Evolutionary conservation across 345 rosid genomes (phyloP).

Genomic region (Salix suchowensis): DNA sequence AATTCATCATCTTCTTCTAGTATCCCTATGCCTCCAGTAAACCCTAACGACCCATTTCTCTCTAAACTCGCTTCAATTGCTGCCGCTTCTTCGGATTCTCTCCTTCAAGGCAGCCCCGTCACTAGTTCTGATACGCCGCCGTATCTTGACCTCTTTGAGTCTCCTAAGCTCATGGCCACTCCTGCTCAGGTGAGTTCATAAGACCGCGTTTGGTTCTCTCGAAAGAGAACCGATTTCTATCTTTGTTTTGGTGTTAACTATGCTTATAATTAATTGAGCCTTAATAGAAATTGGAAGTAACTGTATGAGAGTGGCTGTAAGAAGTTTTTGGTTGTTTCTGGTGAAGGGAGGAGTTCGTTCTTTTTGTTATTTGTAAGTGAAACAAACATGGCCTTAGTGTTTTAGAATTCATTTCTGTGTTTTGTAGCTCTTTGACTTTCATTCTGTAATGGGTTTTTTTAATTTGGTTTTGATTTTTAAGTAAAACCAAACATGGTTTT

Average conservation of each 20-base stretch:
- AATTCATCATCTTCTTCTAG: conserved; percentile 31
- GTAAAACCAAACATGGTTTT: not conserved
- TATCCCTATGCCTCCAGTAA: conserved; percentile 60
- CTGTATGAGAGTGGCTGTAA: no score
- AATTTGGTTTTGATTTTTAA: no score
- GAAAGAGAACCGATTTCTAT: not conserved
- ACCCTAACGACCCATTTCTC: conserved; percentile 79
- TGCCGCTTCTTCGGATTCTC: conserved; percentile 49
- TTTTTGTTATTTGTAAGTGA: no score
- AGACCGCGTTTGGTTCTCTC: no score
- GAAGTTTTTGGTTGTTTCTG: no score
- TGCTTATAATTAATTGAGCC: no score
- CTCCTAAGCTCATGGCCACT: conserved; percentile 75
- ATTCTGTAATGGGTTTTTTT: no score
- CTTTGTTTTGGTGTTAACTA: not conserved
- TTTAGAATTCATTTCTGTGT: no score
- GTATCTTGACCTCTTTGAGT: conserved; percentile 63
- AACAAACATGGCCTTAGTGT: no score
- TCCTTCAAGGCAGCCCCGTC: conserved; percentile 39
- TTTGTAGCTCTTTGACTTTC: no score
- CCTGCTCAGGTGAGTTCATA: conserved; percentile 54
- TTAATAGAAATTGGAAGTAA: no score
- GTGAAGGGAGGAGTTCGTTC: no score
- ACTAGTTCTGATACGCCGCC: conserved; percentile 50
- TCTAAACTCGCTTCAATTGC: conserved; percentile 57